Conservation (phyloP, 768 basidiomycete species). For the Lactarius sp. region DNA sequence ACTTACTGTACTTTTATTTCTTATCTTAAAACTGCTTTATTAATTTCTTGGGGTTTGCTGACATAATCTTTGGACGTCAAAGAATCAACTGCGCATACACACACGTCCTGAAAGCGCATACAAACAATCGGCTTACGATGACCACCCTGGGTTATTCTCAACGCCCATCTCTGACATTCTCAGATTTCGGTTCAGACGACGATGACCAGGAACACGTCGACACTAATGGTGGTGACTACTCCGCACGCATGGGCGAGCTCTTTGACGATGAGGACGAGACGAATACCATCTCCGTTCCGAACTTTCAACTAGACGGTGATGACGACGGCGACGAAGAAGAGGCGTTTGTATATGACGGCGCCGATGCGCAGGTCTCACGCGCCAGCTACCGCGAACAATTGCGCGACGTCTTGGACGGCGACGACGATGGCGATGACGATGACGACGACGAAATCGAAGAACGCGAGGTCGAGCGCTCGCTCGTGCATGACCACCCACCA, state of each 20-base stretch:
- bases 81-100: neutral
- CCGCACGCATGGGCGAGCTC: slow-evolving; percentile 64
- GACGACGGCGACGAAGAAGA: slow-evolving; percentile 42
- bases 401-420: slow-evolving; percentile 65
- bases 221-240: slow-evolving; percentile 51
- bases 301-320: slow-evolving; percentile 23
- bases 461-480: slow-evolving; percentile 43
- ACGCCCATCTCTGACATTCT: slow-evolving; percentile 32
- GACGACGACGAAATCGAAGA: slow-evolving; percentile 34
- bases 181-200: slow-evolving; percentile 39
- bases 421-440: slow-evolving; percentile 47
- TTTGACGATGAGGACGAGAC: slow-evolving; percentile 40
- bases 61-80: neutral
- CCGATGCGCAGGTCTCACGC: slow-evolving; percentile 49
- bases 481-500: slow-evolving; percentile 33
- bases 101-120: neutral
- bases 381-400: slow-evolving; percentile 63
- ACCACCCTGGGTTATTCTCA: slow-evolving; percentile 8
- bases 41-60: neutral
- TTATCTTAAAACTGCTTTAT: slow-evolving; percentile 24
- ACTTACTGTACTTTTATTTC: slow-evolving; percentile 26
- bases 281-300: neutral
- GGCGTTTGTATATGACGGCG: slow-evolving; percentile 68
- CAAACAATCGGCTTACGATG: slow-evolving; percentile 10
- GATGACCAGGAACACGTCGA: slow-evolving; percentile 42